Evolutionary conservation across 2,329 filamentous ascomycete genomes (phyloP).

Genomic region (Diaporthe helianthi): DNA sequence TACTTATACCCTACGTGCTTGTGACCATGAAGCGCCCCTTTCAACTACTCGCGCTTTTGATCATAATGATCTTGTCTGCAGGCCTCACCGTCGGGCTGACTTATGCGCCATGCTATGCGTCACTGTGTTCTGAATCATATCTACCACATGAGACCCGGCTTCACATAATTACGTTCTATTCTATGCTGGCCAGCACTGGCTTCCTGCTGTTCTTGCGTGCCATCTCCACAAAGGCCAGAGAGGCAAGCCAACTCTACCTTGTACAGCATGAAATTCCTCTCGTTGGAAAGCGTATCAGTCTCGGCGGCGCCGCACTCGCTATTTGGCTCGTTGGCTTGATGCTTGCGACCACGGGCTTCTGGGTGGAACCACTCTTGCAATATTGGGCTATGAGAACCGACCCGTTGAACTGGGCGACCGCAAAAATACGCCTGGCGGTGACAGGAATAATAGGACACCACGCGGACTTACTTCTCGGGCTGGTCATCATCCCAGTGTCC

Average conservation of each 20-base stretch:
- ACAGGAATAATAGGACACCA: slow-evolving; percentile 35
- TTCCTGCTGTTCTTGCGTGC: slow-evolving; percentile 10
- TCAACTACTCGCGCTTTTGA: slow-evolving; percentile 3
- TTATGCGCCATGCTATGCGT: slow-evolving; percentile 33
- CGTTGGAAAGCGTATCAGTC: slow-evolving; percentile 13
- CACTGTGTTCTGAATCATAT: slow-evolving; percentile 33
- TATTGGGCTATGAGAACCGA: slow-evolving; percentile 27
- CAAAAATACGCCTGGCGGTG: slow-evolving; percentile 30
- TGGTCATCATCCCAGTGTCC: slow-evolving; percentile 33
- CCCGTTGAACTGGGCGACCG: slow-evolving; percentile 29
- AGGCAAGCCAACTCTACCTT: slow-evolving; percentile 7
- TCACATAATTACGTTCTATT: slow-evolving; percentile 33
- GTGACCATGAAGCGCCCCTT: not conserved
- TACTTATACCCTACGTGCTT: too few relatives aligned
- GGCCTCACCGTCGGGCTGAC: slow-evolving; percentile 34
- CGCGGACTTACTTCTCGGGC: slow-evolving; percentile 33
- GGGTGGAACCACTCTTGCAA: slow-evolving; percentile 22
- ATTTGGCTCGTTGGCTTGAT: slow-evolving; percentile 30
- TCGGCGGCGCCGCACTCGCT: slow-evolving; percentile 22
- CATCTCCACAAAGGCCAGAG: not conserved
- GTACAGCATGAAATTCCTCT: slow-evolving; percentile 5
- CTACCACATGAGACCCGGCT: slow-evolving; percentile 32
- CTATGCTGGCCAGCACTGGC: slow-evolving; percentile 25
- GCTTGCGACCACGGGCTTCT: slow-evolving; percentile 30
- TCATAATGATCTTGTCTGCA: not conserved